phyloP scores from a whole-genome alignment of 176 grass and related monocot genomes.

The Olyra latifolia region DNA sequence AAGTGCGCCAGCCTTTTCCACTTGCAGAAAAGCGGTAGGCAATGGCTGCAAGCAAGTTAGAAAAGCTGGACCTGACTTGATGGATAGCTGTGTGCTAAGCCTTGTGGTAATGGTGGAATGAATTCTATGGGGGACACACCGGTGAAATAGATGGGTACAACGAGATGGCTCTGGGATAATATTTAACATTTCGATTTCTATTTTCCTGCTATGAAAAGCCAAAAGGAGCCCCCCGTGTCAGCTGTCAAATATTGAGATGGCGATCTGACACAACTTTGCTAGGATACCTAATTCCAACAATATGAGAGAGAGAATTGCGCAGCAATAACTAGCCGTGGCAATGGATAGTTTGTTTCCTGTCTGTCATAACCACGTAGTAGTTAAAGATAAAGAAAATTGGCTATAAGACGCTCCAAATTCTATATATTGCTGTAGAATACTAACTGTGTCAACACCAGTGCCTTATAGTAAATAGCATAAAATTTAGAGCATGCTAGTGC shows the following conservation, averaged over 20 bases:
- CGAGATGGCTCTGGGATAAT: not conserved
- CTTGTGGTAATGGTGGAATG: not conserved
- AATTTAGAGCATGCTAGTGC: too few relatives aligned
- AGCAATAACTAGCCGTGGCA: not conserved
- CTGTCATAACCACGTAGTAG: not conserved
- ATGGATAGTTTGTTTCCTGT: constrained; percentile 22
- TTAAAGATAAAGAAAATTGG: too few relatives aligned
- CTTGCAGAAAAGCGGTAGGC: constrained; percentile 22
- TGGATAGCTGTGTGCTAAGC: constrained; percentile 27
- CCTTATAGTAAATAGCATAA: too few relatives aligned
- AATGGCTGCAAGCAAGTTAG: constrained; percentile 20
- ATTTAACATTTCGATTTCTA: constrained; percentile 20
- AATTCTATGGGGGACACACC: not conserved
- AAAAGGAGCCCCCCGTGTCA: constrained; percentile 4
- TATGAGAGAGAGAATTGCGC: not conserved
- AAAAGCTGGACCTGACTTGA: constrained; percentile 17
- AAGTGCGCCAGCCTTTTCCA: constrained; percentile 43
- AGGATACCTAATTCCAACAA: not conserved
- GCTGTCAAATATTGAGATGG: not conserved
- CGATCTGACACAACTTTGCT: not conserved
- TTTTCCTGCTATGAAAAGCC: not conserved
- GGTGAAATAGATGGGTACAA: not conserved
- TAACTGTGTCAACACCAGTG: too few relatives aligned
- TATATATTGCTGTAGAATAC: too few relatives aligned
- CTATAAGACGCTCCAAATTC: too few relatives aligned